Conservation (phyloP, 2,329 filamentous ascomycete genomes). For the Sporothrix pseudoabietina region DNA sequence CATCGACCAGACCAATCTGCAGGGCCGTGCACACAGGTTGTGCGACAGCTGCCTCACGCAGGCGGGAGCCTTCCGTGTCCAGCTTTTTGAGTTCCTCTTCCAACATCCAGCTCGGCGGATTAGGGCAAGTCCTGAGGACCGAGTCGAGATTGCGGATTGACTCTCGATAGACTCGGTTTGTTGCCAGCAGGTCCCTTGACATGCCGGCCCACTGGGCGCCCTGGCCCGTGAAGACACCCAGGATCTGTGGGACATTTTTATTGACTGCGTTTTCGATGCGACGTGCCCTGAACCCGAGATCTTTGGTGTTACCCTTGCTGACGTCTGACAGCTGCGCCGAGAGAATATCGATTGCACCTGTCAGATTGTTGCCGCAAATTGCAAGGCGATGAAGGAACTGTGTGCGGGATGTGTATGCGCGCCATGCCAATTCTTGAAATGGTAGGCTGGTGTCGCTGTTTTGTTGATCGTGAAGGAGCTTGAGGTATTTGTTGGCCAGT, state of each 20-base stretch:
- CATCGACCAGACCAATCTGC: constrained; percentile 41
- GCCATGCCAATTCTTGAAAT: constrained; percentile 22
- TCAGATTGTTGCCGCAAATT: neutral
- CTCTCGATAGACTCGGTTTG: constrained; percentile 36
- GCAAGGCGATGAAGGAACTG: constrained; percentile 24
- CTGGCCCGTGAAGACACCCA: constrained; percentile 37
- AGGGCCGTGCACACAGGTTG: constrained; percentile 41
- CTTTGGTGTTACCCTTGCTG: neutral
- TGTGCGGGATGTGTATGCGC: neutral
- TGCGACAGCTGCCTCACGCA: constrained; percentile 32
- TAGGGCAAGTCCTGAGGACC: constrained; percentile 37
- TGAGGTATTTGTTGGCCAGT: neutral
- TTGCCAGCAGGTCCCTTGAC: constrained; percentile 29
- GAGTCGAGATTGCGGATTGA: constrained; percentile 43
- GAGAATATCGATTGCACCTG: constrained; percentile 12
- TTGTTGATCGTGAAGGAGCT: neutral
- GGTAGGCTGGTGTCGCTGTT: constrained; percentile 31
- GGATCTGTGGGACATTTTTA: neutral
- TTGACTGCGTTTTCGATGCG: neutral
- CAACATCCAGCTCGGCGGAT: constrained; percentile 25
- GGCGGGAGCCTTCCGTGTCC: constrained; percentile 12
- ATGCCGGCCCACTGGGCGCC: constrained; percentile 36
- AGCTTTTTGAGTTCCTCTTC: constrained; percentile 26
- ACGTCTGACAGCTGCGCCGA: neutral
- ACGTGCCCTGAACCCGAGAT: constrained; percentile 20